These are phyloP conservation scores for Turnera subulata DNA, from an alignment of 345 rosid species.

Conservation along the genomic window DNA sequence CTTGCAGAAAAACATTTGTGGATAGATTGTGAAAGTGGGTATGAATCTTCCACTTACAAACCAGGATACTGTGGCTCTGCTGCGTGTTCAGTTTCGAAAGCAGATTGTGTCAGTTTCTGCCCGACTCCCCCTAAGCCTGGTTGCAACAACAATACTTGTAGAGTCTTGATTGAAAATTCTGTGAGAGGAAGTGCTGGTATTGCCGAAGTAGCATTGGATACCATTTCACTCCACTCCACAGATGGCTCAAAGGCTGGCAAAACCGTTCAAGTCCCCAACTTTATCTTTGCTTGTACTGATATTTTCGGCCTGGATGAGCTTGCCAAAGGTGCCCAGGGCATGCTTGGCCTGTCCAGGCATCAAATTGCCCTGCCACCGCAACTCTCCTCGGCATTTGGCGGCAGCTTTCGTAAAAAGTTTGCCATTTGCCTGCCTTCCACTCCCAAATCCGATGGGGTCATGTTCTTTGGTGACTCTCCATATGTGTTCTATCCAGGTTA, in stretches of 20 bases:
- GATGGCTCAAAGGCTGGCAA: constrained; percentile 8
- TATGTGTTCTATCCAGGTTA: too few relatives aligned
- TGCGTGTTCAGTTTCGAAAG: constrained; percentile 11
- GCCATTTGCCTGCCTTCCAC: constrained; percentile 21
- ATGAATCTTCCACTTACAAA: constrained; percentile 12
- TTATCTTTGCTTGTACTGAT: too few relatives aligned
- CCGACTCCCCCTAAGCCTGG: too few relatives aligned
- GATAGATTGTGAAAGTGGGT: constrained; percentile 9
- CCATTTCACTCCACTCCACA: constrained; percentile 10
- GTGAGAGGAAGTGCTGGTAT: neutral
- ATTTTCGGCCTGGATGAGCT: too few relatives aligned
- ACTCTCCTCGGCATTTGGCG: constrained; percentile 16
- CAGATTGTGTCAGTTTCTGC: constrained; percentile 2
- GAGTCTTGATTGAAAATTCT: too few relatives aligned
- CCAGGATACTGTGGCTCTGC: constrained; percentile 14
- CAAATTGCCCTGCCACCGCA: constrained; percentile 8
- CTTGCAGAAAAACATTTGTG: too few relatives aligned
- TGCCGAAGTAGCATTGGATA: constrained; percentile 6
- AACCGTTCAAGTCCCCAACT: too few relatives aligned
- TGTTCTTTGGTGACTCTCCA: too few relatives aligned
- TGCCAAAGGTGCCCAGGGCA: too few relatives aligned
- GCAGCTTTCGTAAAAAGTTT: constrained; percentile 6
- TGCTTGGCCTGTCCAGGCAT: too few relatives aligned
- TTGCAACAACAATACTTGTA: too few relatives aligned
- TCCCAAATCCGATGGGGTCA: too few relatives aligned